Evolutionary conservation across 305 asterid species (phyloP).

Genomic region (Fraxinus dipetala): DNA sequence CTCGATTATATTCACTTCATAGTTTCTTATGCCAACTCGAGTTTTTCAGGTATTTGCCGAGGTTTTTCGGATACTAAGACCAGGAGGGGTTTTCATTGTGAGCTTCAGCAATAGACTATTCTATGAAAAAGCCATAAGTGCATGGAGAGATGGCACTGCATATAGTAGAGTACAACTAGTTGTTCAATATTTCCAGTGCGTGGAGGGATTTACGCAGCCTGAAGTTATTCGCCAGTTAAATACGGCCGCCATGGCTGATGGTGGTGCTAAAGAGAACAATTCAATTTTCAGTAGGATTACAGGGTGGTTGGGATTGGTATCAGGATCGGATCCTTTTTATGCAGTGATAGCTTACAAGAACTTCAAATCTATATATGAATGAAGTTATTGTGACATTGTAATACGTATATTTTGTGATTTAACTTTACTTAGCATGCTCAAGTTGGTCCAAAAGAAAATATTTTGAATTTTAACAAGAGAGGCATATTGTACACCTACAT

Average conservation of each 20-base stretch:
- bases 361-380: conserved; percentile 53
- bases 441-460: background rate
- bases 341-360: conserved; percentile 71
- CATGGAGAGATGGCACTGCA: conserved; percentile 68
- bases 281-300: conserved; percentile 37
- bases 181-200: conserved; percentile 67
- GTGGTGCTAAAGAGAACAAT: conserved; percentile 17
- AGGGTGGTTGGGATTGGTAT: conserved; percentile 37
- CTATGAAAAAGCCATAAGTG: conserved; percentile 70
- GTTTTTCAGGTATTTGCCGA: conserved; percentile 59
- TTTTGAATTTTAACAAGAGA: background rate
- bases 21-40: background rate
- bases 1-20: background rate
- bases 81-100: conserved; percentile 73
- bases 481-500: background rate
- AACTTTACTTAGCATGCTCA: background rate
- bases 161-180: conserved; percentile 65
- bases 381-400: background rate
- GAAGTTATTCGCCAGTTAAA: conserved; percentile 40
- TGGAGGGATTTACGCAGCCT: conserved; percentile 66
- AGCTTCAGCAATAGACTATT: conserved; percentile 76
- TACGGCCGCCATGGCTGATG: background rate
- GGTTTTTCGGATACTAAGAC: conserved; percentile 53
- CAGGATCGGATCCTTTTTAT: conserved; percentile 73
- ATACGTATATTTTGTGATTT: background rate